phyloP scores from a whole-genome alignment of 805 yeast species.

The Ogataea trehalophila region DNA sequence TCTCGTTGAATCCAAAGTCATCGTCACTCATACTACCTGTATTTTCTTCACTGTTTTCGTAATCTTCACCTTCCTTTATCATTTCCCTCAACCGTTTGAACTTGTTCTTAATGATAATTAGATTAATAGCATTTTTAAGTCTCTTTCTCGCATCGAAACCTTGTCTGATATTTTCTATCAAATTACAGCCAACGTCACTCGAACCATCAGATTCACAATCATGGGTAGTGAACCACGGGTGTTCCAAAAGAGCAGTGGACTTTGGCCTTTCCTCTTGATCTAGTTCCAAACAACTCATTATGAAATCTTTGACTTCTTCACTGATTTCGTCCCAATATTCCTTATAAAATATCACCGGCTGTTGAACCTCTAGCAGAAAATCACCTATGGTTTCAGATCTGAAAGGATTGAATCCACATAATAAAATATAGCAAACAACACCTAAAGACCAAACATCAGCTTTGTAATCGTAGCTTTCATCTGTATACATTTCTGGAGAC shows the following conservation, averaged over 20 bases:
- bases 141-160: slow-evolving; percentile 74
- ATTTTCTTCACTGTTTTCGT: too few species aligned
- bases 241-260: too few species aligned
- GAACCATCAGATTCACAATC: too few species aligned
- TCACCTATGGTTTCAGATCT: slow-evolving; percentile 77
- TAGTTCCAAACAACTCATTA: slow-evolving; percentile 13
- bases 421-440: slow-evolving; percentile 81
- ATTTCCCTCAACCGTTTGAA: too few species aligned
- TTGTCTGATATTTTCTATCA: slow-evolving; percentile 70
- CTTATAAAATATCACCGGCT: neutral
- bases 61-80: too few species aligned
- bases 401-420: slow-evolving; percentile 92
- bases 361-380: slow-evolving; percentile 67
- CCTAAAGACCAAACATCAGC: slow-evolving; percentile 97
- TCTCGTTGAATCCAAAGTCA: too few species aligned
- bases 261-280: too few species aligned
- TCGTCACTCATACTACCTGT: too few species aligned
- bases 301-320: neutral
- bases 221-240: too few species aligned
- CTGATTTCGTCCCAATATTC: neutral
- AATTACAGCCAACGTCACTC: slow-evolving; percentile 34
- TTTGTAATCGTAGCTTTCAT: slow-evolving; percentile 37
- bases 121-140: slow-evolving; percentile 75
- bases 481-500: slow-evolving; percentile 87
- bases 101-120: slow-evolving; percentile 59